Percentiles rank a stretch among this genome's conserved stretches.
phyloP scores from a whole-genome alignment of 2,329 filamentous ascomycete genomes.

The Colletotrichum sp. region DNA sequence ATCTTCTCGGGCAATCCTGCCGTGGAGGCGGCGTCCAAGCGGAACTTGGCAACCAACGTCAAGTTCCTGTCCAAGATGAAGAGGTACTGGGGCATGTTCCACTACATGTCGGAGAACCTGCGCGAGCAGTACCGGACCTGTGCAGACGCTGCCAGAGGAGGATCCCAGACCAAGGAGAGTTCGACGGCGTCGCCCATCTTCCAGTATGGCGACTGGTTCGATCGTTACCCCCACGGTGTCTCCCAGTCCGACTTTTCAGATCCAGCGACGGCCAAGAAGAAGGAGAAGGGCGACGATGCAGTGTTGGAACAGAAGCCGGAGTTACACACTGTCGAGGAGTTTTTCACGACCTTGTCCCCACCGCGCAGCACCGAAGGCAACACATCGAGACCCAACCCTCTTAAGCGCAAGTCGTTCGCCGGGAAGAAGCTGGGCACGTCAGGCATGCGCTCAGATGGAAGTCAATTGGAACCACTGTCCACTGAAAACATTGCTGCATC shows the following conservation, averaged over 20 bases:
- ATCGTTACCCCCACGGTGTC: conserved; percentile 91
- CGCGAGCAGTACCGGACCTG: conserved; percentile 87
- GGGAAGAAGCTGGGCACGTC: conserved; percentile 35
- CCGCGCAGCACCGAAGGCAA: conserved; percentile 53
- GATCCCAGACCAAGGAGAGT: conserved; percentile 54
- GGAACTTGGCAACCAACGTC: conserved; percentile 85
- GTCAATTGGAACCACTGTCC: conserved; percentile 19
- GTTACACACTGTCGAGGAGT: conserved; percentile 93
- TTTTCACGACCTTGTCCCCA: conserved; percentile 81
- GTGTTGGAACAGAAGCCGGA: conserved; percentile 88
- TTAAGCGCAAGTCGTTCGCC: conserved; percentile 40
- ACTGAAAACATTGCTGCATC: conserved; percentile 35
- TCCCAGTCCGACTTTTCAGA: conserved; percentile 85
- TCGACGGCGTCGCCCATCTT: conserved; percentile 70
- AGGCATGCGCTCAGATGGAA: conserved; percentile 18
- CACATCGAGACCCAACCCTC: not conserved
- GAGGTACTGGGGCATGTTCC: conserved; percentile 98
- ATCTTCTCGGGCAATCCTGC: conserved; percentile 84
- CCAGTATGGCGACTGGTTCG: conserved; percentile 98
- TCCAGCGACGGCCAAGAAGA: conserved; percentile 68
- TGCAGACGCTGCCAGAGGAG: conserved; percentile 78
- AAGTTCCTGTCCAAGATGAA: conserved; percentile 95
- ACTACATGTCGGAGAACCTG: conserved; percentile 92
- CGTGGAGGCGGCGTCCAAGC: conserved; percentile 79
- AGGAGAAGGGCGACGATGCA: conserved; percentile 83